phyloP scores from a whole-genome alignment of 2,329 filamentous ascomycete genomes.

The Trichocomaceae sp. region DNA sequence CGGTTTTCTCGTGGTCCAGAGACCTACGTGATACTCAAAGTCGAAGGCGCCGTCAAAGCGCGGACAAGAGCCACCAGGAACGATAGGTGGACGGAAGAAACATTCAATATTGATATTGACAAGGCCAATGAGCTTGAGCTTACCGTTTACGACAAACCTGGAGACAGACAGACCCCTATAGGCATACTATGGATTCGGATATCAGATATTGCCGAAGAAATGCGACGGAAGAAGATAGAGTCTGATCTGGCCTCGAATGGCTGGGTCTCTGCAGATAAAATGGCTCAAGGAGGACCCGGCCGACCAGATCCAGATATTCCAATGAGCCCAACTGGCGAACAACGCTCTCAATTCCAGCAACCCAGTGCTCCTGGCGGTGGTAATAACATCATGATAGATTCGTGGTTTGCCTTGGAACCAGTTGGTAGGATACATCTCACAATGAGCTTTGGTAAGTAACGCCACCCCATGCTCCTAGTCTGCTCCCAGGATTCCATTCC shows the following conservation, averaged over 20 bases:
- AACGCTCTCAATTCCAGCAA: constrained; percentile 19
- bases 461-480: neutral
- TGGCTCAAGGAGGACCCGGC: constrained; percentile 59
- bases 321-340: constrained; percentile 19
- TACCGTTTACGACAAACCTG: constrained; percentile 92
- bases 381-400: constrained; percentile 57
- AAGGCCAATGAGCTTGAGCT: constrained; percentile 98
- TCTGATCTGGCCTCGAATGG: constrained; percentile 89
- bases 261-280: constrained; percentile 96
- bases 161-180: constrained; percentile 85
- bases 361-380: neutral
- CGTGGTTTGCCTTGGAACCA: constrained; percentile 96
- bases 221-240: constrained; percentile 94
- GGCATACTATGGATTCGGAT: constrained; percentile 94
- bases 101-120: constrained; percentile 87
- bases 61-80: constrained; percentile 77
- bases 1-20: constrained; percentile 87
- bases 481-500: neutral
- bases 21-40: constrained; percentile 92
- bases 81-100: constrained; percentile 87
- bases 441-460: constrained; percentile 65
- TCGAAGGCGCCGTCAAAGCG: constrained; percentile 87
- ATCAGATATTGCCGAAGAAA: constrained; percentile 94
- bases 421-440: constrained; percentile 87
- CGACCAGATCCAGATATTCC: constrained; percentile 43